Conservation (phyloP, 495 filamentous ascomycete genomes). For the Lasiosphaeria hispida region DNA sequence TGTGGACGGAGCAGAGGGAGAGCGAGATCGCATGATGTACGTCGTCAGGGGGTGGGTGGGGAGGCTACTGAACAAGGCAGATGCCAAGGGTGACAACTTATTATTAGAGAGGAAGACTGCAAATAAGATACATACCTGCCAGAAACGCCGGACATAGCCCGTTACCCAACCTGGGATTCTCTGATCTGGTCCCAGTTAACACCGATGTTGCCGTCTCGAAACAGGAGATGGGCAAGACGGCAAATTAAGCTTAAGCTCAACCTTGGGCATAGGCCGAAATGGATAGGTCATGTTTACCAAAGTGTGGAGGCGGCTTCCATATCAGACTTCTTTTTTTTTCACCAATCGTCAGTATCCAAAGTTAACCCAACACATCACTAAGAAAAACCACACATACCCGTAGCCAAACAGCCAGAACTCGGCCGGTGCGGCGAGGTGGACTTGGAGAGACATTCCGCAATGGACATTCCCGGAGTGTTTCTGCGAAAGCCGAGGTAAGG, state of each 20-base stretch:
- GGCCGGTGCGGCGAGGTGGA: slow-evolving; percentile 18
- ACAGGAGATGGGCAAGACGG: background rate
- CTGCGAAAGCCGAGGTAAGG: background rate
- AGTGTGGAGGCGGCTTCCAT: slow-evolving; percentile 97
- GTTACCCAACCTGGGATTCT: slow-evolving; percentile 87
- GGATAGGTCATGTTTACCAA: slow-evolving; percentile 54
- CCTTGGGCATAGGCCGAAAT: no score
- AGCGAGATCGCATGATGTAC: slow-evolving; percentile 1
- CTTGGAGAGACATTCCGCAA: slow-evolving; percentile 15
- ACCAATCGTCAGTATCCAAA: slow-evolving; percentile 25
- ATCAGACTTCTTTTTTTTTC: slow-evolving; percentile 72
- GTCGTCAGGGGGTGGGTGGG: background rate
- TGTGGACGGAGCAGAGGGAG: slow-evolving; percentile 2
- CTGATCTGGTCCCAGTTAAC: slow-evolving; percentile 57
- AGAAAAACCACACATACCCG: slow-evolving; percentile 58
- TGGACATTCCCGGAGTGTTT: no score
- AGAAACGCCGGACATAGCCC: slow-evolving; percentile 94
- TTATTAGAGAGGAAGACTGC: background rate
- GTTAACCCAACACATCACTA: background rate
- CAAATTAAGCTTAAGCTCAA: background rate
- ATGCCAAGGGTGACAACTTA: background rate
- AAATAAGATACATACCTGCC: slow-evolving; percentile 67
- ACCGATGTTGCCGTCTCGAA: slow-evolving; percentile 16
- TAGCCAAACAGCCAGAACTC: slow-evolving; percentile 93
- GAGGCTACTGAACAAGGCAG: background rate